These are phyloP conservation scores for Termitomyces eurrhizus DNA, from an alignment of 768 basidiomycete genomes.

Conservation along the genomic window DNA sequence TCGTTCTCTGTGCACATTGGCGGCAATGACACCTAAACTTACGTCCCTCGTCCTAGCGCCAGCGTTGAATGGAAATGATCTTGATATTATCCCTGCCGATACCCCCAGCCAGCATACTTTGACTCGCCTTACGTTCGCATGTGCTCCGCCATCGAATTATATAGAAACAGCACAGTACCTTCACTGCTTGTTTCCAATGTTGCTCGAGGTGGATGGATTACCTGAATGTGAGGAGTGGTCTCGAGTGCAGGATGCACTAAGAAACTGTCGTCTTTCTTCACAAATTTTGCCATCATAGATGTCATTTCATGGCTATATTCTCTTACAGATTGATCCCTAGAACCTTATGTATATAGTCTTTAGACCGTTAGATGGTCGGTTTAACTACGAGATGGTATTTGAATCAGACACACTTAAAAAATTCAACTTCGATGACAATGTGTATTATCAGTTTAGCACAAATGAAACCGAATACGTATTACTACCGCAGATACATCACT, in stretches of 20 bases:
- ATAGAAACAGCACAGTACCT: slow-evolving; percentile 25
- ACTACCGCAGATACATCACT: slow-evolving; percentile 12
- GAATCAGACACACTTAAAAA: neutral
- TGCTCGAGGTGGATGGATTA: slow-evolving; percentile 32
- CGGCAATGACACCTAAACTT: slow-evolving; percentile 24
- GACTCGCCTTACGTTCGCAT: slow-evolving; percentile 30
- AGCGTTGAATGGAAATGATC: slow-evolving; percentile 12
- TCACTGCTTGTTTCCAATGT: slow-evolving; percentile 33
- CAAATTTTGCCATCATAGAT: slow-evolving; percentile 1
- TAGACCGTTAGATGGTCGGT: neutral
- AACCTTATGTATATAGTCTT: neutral
- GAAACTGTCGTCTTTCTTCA: neutral
- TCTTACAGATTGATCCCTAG: slow-evolving; percentile 4
- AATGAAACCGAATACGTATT: neutral
- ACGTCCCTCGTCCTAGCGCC: slow-evolving; percentile 29
- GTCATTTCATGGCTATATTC: neutral
- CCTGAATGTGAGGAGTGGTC: slow-evolving; percentile 28
- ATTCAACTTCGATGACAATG: neutral
- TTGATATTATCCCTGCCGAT: neutral
- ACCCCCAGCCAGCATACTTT: slow-evolving; percentile 23
- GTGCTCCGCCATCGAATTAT: slow-evolving; percentile 25
- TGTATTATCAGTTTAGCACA: neutral
- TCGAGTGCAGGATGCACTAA: slow-evolving; percentile 8
- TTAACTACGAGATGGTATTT: neutral
- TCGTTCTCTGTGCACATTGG: slow-evolving; percentile 23